phyloP scores from a whole-genome alignment of 2,329 filamentous ascomycete genomes.

The Erysiphe pulchra region DNA sequence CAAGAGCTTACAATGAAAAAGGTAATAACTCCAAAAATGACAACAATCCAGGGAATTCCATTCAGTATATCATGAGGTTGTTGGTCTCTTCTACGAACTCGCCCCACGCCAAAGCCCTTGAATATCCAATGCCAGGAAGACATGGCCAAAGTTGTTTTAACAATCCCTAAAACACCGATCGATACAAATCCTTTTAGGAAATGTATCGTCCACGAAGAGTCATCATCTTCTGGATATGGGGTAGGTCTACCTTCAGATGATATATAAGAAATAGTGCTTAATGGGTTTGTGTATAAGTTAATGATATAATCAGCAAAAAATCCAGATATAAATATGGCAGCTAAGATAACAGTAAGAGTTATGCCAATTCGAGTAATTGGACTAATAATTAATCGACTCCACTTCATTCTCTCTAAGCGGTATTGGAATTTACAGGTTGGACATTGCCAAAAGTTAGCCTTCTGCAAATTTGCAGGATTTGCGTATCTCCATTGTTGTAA shows the following conservation, averaged over 20 bases:
- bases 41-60: constrained; percentile 53
- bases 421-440: constrained; percentile 74
- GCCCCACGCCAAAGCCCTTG: constrained; percentile 26
- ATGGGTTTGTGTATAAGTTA: constrained; percentile 62
- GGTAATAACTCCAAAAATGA: constrained; percentile 55
- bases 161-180: constrained; percentile 60
- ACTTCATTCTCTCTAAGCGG: constrained; percentile 48
- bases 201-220: constrained; percentile 49
- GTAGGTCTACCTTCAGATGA: constrained; percentile 17
- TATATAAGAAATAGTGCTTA: constrained; percentile 28
- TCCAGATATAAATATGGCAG: constrained; percentile 57
- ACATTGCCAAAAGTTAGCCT: constrained; percentile 62
- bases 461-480: constrained; percentile 30
- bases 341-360: constrained; percentile 44
- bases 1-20: constrained; percentile 48
- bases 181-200: constrained; percentile 80
- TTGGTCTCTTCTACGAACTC: constrained; percentile 24
- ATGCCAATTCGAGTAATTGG: constrained; percentile 39
- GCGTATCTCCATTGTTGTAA: constrained; percentile 59
- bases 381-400: constrained; percentile 44
- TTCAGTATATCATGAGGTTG: constrained; percentile 56
- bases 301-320: constrained; percentile 87
- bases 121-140: constrained; percentile 53
- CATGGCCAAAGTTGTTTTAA: constrained; percentile 53
- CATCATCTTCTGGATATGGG: constrained; percentile 19